Conservation (phyloP, 305 asterid genomes). For the Solanum hybrid region DNA sequence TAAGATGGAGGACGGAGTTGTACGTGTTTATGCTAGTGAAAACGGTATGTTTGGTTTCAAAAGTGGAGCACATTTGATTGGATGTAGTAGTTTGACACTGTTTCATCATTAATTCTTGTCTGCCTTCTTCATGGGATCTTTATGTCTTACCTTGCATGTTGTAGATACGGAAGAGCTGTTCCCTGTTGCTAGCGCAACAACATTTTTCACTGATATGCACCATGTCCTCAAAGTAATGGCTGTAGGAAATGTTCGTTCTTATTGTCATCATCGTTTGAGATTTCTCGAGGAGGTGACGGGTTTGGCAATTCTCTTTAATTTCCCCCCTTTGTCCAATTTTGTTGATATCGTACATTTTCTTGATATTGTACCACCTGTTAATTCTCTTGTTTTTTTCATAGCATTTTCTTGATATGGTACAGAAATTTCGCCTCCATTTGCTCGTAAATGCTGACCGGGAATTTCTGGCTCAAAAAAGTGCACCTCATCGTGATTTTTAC, state of each 20-base stretch:
- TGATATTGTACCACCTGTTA: constrained; percentile 10
- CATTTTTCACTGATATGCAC: constrained; percentile 87
- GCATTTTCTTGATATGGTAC: constrained; percentile 12
- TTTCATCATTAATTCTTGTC: background rate
- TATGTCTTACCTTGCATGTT: background rate
- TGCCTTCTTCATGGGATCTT: background rate
- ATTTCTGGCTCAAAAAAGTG: constrained; percentile 84
- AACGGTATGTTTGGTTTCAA: constrained; percentile 40
- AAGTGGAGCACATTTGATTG: constrained; percentile 4
- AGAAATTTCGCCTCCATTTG: constrained; percentile 90
- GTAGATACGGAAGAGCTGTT: constrained; percentile 72
- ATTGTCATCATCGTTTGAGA: constrained; percentile 73
- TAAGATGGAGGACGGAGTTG: constrained; percentile 88
- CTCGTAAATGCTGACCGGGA: constrained; percentile 76
- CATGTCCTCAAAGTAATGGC: constrained; percentile 73
- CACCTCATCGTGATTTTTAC: constrained; percentile 96
- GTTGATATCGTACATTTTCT: constrained; percentile 9
- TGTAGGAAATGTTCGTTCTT: constrained; percentile 74
- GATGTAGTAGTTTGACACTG: background rate
- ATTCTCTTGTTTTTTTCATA: constrained; percentile 9
- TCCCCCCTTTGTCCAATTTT: constrained; percentile 5
- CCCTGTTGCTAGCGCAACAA: constrained; percentile 77
- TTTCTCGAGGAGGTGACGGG: constrained; percentile 79
- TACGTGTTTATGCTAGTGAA: constrained; percentile 67
- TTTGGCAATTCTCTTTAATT: constrained; percentile 9